phyloP scores from a whole-genome alignment of 2,329 filamentous ascomycete species.

The Talaromyces albobiverticillius region DNA sequence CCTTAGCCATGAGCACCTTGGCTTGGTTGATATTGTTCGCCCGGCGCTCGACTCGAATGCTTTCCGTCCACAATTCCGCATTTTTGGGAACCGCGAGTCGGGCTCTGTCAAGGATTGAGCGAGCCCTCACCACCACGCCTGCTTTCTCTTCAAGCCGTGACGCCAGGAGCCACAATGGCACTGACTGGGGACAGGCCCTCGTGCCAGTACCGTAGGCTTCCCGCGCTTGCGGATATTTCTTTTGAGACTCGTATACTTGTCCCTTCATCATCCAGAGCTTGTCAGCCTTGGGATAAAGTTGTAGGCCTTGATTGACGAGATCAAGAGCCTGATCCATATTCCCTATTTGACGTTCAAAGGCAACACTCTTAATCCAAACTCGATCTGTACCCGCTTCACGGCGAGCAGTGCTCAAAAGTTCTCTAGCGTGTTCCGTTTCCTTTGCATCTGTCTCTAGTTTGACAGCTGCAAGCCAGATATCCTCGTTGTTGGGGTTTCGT shows the following conservation, averaged over 20 bases:
- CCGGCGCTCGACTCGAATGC: slow-evolving; percentile 86
- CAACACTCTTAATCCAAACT: slow-evolving; percentile 94
- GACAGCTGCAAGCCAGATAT: slow-evolving; percentile 95
- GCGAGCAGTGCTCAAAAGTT: slow-evolving; percentile 77
- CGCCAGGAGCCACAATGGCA: slow-evolving; percentile 86
- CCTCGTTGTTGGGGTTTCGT: slow-evolving; percentile 93
- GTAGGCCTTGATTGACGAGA: slow-evolving; percentile 80
- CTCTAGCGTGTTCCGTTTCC: slow-evolving; percentile 75
- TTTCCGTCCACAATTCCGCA: slow-evolving; percentile 83
- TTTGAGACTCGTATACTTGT: slow-evolving; percentile 86
- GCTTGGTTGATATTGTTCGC: slow-evolving; percentile 81
- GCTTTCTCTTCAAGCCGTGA: slow-evolving; percentile 81
- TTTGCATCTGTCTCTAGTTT: slow-evolving; percentile 91
- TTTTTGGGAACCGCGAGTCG: slow-evolving; percentile 83
- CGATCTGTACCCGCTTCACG: slow-evolving; percentile 90
- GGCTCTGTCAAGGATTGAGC: slow-evolving; percentile 88
- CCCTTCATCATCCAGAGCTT: slow-evolving; percentile 99
- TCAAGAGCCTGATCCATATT: slow-evolving; percentile 79
- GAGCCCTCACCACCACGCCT: slow-evolving; percentile 83
- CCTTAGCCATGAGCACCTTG: slow-evolving; percentile 88
- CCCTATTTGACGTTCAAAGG: slow-evolving; percentile 83
- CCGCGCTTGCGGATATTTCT: slow-evolving; percentile 76
- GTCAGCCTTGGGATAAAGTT: slow-evolving; percentile 77
- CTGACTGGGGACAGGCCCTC: slow-evolving; percentile 77
- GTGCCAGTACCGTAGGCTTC: slow-evolving; percentile 88